Base-by-base conservation (phyloP, 2,329 filamentous ascomycete species). In the Aspergillus ustus region DNA sequence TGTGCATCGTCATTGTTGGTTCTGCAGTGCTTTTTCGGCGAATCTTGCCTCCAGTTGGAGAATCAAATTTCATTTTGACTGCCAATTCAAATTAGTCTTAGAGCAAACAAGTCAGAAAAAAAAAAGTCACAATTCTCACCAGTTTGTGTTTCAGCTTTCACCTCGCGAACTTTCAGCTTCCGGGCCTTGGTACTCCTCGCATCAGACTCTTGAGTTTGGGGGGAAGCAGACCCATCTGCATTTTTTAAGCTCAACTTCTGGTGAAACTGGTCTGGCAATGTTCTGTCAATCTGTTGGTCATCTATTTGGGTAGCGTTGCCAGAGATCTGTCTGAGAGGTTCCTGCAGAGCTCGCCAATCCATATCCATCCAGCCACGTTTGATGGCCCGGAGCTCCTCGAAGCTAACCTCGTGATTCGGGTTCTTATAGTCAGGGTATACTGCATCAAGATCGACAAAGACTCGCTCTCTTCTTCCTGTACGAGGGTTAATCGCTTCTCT, bases 1-100 rank as follows among this genome's bases (percentile, higher is more conserved):
- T 99, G 73, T 98, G 93, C 67, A 99, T 87, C 0, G 95, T 99
- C 93, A 99, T 97, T 1, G 95, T 99, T n/a, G 93, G 91, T 76
- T 98, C 94, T 40, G 83, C 79, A 11, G 83, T 84, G 55, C 88
- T 89, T 75, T 91, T 95, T 75, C 91, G 91, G 66, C 89, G 90
- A 59, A 94, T 84, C 76, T 96, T 98, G 4, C 88, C 88, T n/a
- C 89, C 87, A 0, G 91, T 91, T 0, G 93, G 94, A 2, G 94
- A 97, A 71, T 95, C 92, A 58, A 98, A 82, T 69, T 97, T 97
- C 60, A 93, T 90, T 83, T 96, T 95, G 77, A 98, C 92, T 95
- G 68, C 29, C 37, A n/a, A 7, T 54, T 29, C 28, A 17, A 20
- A 25, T 55, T 22, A 57, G 57, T 25, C 15, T 64, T 45, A 19